A percentile compares a stretch with the other conserved stretches of the same genome.
Conservation (phyloP, 2,329 filamentous ascomycete species). For the Paraphoma chrysanthemicola region DNA sequence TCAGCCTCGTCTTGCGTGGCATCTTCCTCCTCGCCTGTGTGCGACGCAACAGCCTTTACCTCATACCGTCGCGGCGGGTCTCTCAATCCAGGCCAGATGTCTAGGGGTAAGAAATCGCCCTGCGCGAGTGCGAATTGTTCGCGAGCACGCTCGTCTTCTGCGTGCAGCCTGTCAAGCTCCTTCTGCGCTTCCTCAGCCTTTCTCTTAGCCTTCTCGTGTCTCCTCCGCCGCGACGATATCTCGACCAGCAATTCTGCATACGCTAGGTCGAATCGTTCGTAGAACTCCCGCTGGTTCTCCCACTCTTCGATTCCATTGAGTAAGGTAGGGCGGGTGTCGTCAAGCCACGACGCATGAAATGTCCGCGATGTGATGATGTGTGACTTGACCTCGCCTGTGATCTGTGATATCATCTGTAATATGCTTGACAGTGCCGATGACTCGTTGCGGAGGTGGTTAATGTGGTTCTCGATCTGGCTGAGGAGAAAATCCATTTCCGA, state of each 20-base stretch:
- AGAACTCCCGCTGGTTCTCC: slow-evolving; percentile 78
- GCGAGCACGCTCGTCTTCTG: slow-evolving; percentile 73
- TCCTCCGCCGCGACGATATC: slow-evolving; percentile 74
- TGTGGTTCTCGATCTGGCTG: slow-evolving; percentile 67
- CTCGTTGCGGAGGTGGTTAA: slow-evolving; percentile 62
- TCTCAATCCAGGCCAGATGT: slow-evolving; percentile 76
- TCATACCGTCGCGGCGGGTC: slow-evolving; percentile 45
- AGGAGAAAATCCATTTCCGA: slow-evolving; percentile 78
- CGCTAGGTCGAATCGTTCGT: slow-evolving; percentile 82
- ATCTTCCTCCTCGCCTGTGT: slow-evolving; percentile 22
- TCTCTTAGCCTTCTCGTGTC: slow-evolving; percentile 75
- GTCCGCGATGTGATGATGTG: slow-evolving; percentile 70
- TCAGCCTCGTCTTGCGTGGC: slow-evolving; percentile 16
- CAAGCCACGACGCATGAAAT: slow-evolving; percentile 70
- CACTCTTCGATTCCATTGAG: slow-evolving; percentile 74
- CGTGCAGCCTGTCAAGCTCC: slow-evolving; percentile 76
- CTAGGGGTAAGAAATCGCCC: slow-evolving; percentile 84
- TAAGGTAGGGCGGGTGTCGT: slow-evolving; percentile 75
- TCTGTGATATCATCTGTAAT: slow-evolving; percentile 70
- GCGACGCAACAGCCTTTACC: slow-evolving; percentile 30
- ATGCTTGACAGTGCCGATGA: slow-evolving; percentile 68
- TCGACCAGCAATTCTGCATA: slow-evolving; percentile 88
- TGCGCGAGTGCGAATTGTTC: slow-evolving; percentile 82
- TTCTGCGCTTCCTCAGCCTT: slow-evolving; percentile 80
- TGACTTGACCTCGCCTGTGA: slow-evolving; percentile 69